Conservation (phyloP, 2,329 filamentous ascomycete species). For the Xylariaceae sp. region DNA sequence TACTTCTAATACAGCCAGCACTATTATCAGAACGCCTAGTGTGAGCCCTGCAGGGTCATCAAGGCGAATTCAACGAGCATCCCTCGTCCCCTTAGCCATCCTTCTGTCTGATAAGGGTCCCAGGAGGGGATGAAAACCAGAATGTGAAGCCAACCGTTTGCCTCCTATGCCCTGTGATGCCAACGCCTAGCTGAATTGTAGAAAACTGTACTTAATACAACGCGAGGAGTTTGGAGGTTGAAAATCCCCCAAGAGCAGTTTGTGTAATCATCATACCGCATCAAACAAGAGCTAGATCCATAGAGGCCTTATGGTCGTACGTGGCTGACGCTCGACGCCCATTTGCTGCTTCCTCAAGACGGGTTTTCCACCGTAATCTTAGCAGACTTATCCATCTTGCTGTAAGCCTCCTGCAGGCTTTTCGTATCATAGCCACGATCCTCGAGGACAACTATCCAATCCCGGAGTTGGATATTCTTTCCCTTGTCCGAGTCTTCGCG, state of each 20-base stretch:
- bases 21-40: background rate
- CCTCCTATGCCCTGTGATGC: conserved; percentile 31
- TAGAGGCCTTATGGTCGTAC: background rate
- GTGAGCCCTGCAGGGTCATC: background rate
- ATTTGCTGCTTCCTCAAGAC: background rate
- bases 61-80: background rate
- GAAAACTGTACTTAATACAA: conserved; percentile 34
- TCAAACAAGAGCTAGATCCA: background rate
- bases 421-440: conserved; percentile 70
- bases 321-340: background rate
- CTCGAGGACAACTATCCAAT: conserved; percentile 80
- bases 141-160: conserved; percentile 27
- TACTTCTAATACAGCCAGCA: background rate
- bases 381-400: conserved; percentile 52
- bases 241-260: background rate
- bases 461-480: conserved; percentile 78
- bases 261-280: background rate
- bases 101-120: background rate
- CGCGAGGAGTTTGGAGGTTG: conserved; percentile 15
- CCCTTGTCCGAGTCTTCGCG: conserved; percentile 79
- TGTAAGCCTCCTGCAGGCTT: conserved; percentile 62
- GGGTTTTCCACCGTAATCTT: conserved; percentile 27
- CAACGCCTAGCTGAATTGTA: conserved; percentile 36
- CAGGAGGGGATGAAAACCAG: conserved; percentile 13
- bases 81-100: background rate